phyloP scores from a whole-genome alignment of 495 filamentous ascomycete genomes.

The Neurospora intermedia region DNA sequence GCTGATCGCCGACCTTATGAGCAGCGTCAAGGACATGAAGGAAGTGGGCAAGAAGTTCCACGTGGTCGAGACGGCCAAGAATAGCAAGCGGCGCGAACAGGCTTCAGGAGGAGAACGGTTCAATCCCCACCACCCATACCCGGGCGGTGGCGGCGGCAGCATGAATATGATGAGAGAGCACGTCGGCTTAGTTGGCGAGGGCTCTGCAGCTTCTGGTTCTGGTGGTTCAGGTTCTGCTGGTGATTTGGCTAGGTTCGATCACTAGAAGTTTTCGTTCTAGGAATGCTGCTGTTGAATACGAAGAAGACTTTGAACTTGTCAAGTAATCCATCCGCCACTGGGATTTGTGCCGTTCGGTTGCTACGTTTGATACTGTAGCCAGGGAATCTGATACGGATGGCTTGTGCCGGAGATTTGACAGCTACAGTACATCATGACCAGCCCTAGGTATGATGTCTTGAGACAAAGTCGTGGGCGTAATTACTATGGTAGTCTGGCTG shows the following conservation, averaged over 20 bases:
- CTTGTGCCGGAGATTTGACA: neutral
- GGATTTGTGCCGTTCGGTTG: neutral
- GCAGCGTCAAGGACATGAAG: slow-evolving; percentile 53
- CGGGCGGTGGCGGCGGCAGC: too few relatives aligned
- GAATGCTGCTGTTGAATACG: neutral
- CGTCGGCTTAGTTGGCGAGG: neutral
- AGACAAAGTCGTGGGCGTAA: neutral
- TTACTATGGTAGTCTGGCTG: neutral
- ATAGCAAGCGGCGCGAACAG: neutral
- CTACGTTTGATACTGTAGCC: neutral
- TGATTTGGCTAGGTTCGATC: neutral
- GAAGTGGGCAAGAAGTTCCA: slow-evolving; percentile 64
- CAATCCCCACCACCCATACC: neutral
- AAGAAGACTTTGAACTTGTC: neutral
- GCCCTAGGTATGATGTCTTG: neutral
- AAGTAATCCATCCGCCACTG: neutral
- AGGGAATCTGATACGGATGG: neutral
- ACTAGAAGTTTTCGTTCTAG: neutral
- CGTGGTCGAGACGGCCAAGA: slow-evolving; percentile 42
- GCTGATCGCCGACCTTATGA: slow-evolving; percentile 57
- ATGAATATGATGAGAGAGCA: neutral
- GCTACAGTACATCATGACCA: neutral
- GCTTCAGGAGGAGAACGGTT: neutral
- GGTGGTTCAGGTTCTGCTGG: neutral
- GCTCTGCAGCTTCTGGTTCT: neutral